phyloP scores from a whole-genome alignment of 2,329 filamentous ascomycete species.

The Penicillium sp. region DNA sequence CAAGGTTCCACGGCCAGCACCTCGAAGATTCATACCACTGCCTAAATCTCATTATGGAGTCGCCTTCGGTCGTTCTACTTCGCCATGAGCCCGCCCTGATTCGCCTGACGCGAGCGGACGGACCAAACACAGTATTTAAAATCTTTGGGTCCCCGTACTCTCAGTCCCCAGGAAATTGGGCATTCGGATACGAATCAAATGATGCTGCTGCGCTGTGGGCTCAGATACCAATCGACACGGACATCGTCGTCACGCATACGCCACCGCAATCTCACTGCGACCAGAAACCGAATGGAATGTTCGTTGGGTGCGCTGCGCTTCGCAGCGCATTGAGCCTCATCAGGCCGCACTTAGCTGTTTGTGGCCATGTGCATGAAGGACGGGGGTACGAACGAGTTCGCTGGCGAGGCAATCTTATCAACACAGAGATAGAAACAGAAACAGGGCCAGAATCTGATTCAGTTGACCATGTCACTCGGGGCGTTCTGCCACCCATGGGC shows the following conservation, averaged over 20 bases:
- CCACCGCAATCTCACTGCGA: constrained; percentile 47
- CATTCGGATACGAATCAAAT: constrained; percentile 46
- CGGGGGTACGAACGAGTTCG: constrained; percentile 46
- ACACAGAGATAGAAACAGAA: background rate
- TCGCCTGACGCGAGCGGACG: constrained; percentile 37
- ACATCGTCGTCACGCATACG: constrained; percentile 51
- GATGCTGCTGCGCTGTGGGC: constrained; percentile 42
- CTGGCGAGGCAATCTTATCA: constrained; percentile 32
- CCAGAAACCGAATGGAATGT: constrained; percentile 20
- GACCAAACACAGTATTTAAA: constrained; percentile 43
- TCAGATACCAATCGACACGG: constrained; percentile 43
- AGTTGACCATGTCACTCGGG: constrained; percentile 14
- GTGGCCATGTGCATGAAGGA: constrained; percentile 53
- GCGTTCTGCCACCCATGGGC: constrained; percentile 34
- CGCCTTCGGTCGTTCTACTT: constrained; percentile 45
- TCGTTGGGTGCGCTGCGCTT: constrained; percentile 45
- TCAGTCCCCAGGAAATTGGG: constrained; percentile 43
- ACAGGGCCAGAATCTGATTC: background rate
- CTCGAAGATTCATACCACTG: constrained; percentile 41
- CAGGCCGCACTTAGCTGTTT: constrained; percentile 46
- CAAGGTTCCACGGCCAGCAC: constrained; percentile 38
- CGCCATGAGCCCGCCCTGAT: constrained; percentile 43
- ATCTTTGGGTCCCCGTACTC: constrained; percentile 54
- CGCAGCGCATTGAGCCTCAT: constrained; percentile 38
- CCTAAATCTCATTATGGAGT: constrained; percentile 33